Conservation (phyloP, 768 basidiomycete species). For the Termitomyces sp. region DNA sequence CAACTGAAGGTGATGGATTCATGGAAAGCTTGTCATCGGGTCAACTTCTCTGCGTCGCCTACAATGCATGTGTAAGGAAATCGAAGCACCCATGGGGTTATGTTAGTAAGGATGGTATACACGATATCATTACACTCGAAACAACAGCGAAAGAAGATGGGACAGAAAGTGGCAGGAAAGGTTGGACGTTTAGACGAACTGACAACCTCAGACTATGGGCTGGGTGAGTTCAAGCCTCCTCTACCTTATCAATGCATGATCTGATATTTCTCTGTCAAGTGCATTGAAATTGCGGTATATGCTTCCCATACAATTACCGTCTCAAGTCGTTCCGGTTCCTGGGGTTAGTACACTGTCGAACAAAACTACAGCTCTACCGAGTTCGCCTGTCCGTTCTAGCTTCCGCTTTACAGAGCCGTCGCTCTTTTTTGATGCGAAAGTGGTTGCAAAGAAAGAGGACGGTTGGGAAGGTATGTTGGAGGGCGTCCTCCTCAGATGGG, state of each 20-base stretch:
- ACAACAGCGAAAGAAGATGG: conserved; percentile 32
- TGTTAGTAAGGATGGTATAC: conserved; percentile 70
- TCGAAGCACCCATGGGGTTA: conserved; percentile 88
- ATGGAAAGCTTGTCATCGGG: conserved; percentile 64
- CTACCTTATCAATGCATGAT: not conserved
- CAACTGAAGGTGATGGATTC: conserved; percentile 33
- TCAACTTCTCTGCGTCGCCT: conserved; percentile 73
- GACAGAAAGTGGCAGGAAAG: conserved; percentile 40
- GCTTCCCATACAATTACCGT: conserved; percentile 58
- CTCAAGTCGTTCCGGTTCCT: conserved; percentile 21
- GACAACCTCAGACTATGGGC: conserved; percentile 85
- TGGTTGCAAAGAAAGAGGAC: conserved; percentile 65
- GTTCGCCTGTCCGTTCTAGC: conserved; percentile 26
- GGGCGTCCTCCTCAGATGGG: conserved; percentile 56
- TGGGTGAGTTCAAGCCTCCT: conserved; percentile 47
- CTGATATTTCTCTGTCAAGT: conserved; percentile 25
- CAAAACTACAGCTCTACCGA: conserved; percentile 19
- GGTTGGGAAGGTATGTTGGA: conserved; percentile 85
- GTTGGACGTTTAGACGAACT: conserved; percentile 82
- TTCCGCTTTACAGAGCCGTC: conserved; percentile 38
- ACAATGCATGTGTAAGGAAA: conserved; percentile 75
- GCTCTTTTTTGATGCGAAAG: conserved; percentile 64
- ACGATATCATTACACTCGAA: conserved; percentile 72
- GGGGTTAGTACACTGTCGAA: conserved; percentile 12
- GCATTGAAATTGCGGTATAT: conserved; percentile 81